phyloP scores from a whole-genome alignment of 2,329 filamentous ascomycete species.

The Fusarium sp. region DNA sequence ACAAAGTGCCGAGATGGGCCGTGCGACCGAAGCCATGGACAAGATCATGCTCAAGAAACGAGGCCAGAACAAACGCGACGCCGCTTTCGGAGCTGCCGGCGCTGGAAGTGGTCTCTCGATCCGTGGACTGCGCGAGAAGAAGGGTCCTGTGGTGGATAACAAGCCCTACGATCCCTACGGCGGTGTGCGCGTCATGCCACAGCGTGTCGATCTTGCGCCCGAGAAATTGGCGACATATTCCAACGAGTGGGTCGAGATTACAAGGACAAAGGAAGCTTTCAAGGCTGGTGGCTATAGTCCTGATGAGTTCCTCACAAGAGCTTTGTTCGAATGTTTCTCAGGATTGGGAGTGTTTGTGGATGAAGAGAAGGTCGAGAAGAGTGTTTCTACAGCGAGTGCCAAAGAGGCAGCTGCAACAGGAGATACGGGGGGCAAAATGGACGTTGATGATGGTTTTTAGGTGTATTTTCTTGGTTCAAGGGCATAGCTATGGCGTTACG shows the following conservation, averaged over 20 bases:
- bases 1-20: slow-evolving; percentile 67
- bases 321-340: slow-evolving; percentile 88
- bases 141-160: slow-evolving; percentile 62
- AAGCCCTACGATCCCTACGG: slow-evolving; percentile 90
- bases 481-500: slow-evolving; percentile 46
- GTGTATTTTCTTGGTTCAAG: background rate
- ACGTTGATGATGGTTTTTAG: slow-evolving; percentile 61
- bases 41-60: slow-evolving; percentile 80
- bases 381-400: slow-evolving; percentile 50
- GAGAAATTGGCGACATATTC: slow-evolving; percentile 72
- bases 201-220: slow-evolving; percentile 71
- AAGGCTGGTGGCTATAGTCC: slow-evolving; percentile 85
- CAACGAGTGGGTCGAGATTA: slow-evolving; percentile 76
- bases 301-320: slow-evolving; percentile 81
- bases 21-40: slow-evolving; percentile 68
- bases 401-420: slow-evolving; percentile 52
- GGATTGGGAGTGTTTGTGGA: slow-evolving; percentile 88
- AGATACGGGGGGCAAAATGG: slow-evolving; percentile 55
- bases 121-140: slow-evolving; percentile 79
- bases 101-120: slow-evolving; percentile 67
- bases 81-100: slow-evolving; percentile 50
- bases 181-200: slow-evolving; percentile 73
- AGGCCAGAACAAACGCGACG: slow-evolving; percentile 61
- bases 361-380: slow-evolving; percentile 71
- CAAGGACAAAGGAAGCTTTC: slow-evolving; percentile 72